Percentiles rank a stretch among this genome's conserved stretches.
Conservation (phyloP, 257 asterid genomes). For the Capsicum baccatum region DNA sequence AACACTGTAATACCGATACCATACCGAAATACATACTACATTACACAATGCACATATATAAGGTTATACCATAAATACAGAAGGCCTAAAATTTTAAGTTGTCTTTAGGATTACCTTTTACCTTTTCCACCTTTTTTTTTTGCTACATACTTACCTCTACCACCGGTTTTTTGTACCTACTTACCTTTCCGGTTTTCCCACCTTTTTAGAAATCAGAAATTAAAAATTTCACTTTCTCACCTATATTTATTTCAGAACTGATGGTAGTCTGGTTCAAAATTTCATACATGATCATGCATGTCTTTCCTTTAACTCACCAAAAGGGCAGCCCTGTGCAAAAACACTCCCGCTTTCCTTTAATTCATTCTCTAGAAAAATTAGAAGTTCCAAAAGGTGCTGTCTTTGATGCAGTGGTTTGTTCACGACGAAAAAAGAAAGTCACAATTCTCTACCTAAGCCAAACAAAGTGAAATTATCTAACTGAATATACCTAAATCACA, state of each 20-base stretch:
- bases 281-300: slow-evolving; percentile 3
- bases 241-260: slow-evolving; percentile 2
- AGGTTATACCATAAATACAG: neutral
- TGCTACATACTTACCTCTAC: neutral
- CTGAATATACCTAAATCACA: neutral
- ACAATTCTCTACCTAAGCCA: neutral
- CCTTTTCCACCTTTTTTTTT: neutral
- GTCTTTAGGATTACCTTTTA: neutral
- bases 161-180: neutral
- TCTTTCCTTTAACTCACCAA: neutral
- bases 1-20: neutral
- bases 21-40: neutral
- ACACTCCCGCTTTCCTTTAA: neutral
- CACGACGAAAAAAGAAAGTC: neutral
- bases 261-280: neutral
- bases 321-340: neutral
- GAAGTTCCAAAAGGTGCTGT: slow-evolving; percentile 8
- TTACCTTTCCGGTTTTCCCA: neutral
- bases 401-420: neutral
- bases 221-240: neutral
- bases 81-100: neutral
- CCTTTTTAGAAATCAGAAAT: neutral
- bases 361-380: neutral
- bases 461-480: neutral
- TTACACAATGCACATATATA: neutral